A percentile compares a stretch with the other conserved stretches of the same genome.
Conservation (phyloP, 176 grass and related monocot species). For the Ananas comosus region DNA sequence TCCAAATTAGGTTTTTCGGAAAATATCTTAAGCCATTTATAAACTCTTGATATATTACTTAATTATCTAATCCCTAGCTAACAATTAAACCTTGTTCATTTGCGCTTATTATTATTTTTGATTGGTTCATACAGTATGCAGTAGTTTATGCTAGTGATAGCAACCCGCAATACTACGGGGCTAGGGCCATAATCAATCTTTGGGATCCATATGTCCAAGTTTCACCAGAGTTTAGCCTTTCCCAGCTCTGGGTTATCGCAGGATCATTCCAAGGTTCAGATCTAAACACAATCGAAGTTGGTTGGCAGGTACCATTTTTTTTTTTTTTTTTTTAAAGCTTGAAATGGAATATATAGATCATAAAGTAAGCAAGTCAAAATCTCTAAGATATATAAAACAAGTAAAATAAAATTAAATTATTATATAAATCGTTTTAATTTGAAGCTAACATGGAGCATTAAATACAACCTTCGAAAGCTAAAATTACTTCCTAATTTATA, state of each 20-base stretch:
- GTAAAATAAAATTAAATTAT: too few relatives aligned
- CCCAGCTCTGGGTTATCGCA: slow-evolving; percentile 10
- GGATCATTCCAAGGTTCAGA: slow-evolving; percentile 7
- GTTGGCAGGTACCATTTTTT: slow-evolving; percentile 8
- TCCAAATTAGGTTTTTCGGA: too few relatives aligned
- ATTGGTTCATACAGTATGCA: slow-evolving; percentile 2
- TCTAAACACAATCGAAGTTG: slow-evolving; percentile 18
- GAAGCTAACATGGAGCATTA: too few relatives aligned
- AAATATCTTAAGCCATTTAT: too few relatives aligned
- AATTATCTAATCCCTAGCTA: too few relatives aligned
- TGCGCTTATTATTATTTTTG: not conserved
- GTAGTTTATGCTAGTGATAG: not conserved
- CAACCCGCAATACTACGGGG: not conserved
- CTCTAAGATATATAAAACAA: too few relatives aligned
- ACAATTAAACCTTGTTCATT: not conserved
- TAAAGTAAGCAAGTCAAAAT: too few relatives aligned
- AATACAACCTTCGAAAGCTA: too few relatives aligned
- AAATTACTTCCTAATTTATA: too few relatives aligned
- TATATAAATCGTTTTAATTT: too few relatives aligned
- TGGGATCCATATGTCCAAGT: slow-evolving; percentile 12
- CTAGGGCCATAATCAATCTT: slow-evolving; percentile 9
- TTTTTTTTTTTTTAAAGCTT: not conserved
- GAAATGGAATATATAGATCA: too few relatives aligned
- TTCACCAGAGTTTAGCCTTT: slow-evolving; percentile 4
- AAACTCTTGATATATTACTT: too few relatives aligned